Evolutionary conservation across 768 basidiomycete genomes (phyloP).

Genomic region (Lentinula guzmanii): DNA sequence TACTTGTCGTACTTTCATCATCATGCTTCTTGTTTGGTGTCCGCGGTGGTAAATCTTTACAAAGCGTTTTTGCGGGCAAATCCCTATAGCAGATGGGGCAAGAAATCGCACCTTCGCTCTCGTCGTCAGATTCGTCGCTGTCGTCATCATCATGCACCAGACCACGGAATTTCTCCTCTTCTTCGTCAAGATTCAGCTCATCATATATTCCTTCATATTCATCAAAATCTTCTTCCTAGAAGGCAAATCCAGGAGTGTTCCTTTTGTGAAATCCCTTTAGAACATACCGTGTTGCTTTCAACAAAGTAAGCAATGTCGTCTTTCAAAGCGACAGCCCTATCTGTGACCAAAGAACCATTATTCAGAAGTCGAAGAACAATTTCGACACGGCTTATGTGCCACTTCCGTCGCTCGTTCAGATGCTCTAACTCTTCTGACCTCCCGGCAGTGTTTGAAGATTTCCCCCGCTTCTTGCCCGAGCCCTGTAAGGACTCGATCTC

Average conservation of each 20-base stretch:
- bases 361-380: conserved; percentile 89
- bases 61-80: not conserved
- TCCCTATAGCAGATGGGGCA: not conserved
- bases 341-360: conserved; percentile 83
- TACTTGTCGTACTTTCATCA: conserved; percentile 69
- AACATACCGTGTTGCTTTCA: conserved; percentile 86
- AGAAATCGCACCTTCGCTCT: conserved; percentile 57
- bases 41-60: conserved; percentile 57
- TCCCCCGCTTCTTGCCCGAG: conserved; percentile 79
- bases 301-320: conserved; percentile 97
- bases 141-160: conserved; percentile 71
- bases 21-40: conserved; percentile 71
- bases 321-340: conserved; percentile 76
- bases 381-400: conserved; percentile 92
- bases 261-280: conserved; percentile 5
- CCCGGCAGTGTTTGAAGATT: conserved; percentile 58
- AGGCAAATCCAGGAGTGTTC: conserved; percentile 13
- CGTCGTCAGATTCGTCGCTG: conserved; percentile 70
- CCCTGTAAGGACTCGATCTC: conserved; percentile 86
- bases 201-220: conserved; percentile 98
- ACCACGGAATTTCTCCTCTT: conserved; percentile 85
- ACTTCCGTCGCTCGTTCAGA: conserved; percentile 89
- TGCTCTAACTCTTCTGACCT: conserved; percentile 80
- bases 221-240: conserved; percentile 93
- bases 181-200: conserved; percentile 94